These are phyloP conservation scores for Phytophthora sojae DNA, from an alignment of 352 stramenopile species.

Conservation along the genomic window DNA sequence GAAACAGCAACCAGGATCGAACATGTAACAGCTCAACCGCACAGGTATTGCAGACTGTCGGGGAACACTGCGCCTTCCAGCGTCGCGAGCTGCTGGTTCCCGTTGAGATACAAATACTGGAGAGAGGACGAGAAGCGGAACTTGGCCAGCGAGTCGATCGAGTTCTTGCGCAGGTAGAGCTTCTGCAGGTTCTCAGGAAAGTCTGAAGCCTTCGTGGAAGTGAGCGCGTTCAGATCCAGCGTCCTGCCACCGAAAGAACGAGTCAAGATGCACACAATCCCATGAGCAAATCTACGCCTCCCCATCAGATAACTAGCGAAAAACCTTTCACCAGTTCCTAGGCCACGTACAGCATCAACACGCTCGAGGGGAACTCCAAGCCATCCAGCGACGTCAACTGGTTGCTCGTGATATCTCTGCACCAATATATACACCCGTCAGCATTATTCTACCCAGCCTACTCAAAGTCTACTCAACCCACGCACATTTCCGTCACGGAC, in stretches of 20 bases:
- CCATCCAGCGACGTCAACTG: conserved; percentile 39
- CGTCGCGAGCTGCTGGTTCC: conserved; percentile 51
- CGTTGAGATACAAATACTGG: conserved; percentile 45
- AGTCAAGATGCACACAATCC: conserved; percentile 3
- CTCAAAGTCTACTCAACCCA: not conserved
- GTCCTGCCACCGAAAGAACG: conserved; percentile 16
- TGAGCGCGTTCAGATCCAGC: conserved; percentile 36
- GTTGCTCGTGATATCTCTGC: conserved; percentile 37
- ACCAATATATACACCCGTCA: conserved; percentile 17
- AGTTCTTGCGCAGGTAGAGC: conserved; percentile 44
- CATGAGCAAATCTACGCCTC: conserved; percentile 9
- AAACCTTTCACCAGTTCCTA: not conserved
- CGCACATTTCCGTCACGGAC: conserved; percentile 54
- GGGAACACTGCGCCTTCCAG: conserved; percentile 56
- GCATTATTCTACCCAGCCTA: not conserved
- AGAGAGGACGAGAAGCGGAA: conserved; percentile 39
- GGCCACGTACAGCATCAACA: conserved; percentile 29
- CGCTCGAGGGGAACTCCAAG: conserved; percentile 34
- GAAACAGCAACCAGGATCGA: not conserved
- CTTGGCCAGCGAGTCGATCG: conserved; percentile 39
- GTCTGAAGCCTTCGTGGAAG: conserved; percentile 22
- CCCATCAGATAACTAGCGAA: conserved; percentile 8
- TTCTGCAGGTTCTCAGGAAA: conserved; percentile 33
- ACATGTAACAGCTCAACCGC: not conserved
- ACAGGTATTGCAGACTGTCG: conserved; percentile 47